Evolutionary conservation across 768 basidiomycete species (phyloP), one percentile per base, ranked within the genome.

Genomic region (Cubamyces lactineus): DNA sequence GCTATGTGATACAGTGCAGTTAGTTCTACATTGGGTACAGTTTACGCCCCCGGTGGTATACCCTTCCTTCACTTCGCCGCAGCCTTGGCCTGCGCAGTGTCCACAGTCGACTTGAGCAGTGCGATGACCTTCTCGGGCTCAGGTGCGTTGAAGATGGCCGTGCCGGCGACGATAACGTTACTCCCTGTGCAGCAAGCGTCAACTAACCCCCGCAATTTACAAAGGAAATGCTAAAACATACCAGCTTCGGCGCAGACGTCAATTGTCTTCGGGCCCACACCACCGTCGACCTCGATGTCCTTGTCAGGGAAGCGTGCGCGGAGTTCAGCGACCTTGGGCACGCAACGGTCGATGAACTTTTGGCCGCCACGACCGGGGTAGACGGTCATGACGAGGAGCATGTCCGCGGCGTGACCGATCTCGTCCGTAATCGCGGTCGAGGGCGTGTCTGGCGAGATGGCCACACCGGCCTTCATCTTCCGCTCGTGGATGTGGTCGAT

Each of bases 361-460:
- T 99, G 97, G 3, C 97, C 97, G 30, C 97, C 97, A 6, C 86
- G 86, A 41, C 96, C 96, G 47, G 96, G 96, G 71, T 93, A 89
- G 24, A 99, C 96, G 9, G 96, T 98, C 96, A 98, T 98, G 69
- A 98, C 96, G 63, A 98, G 86, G 38, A 98, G 83, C 92, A 98
- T 93, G 73, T 98, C 96, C 5, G 89, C 94, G 5, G 84, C 84
- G 13, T 86, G 70, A n/a, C 81, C 96, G 50, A 98, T 81, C 50
- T 86, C 86, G 71, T 96, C 88, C 52, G 94, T 89, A 73, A 99
- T 95, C 43, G 87, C 90, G 3, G 85, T 81, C 23, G 94, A 89
- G 12, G 92, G 92, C 0, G 97, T 98, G 69, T 94, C 91, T 0
- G 97, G 97, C 6, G 96, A 98, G 68, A 99, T 96, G 39, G 97